Evolutionary conservation across 1,284 basidiomycete genomes (phyloP), one percentile per base, ranked within the genome.

Genomic region (Pseudozyma hubeiensis): DNA sequence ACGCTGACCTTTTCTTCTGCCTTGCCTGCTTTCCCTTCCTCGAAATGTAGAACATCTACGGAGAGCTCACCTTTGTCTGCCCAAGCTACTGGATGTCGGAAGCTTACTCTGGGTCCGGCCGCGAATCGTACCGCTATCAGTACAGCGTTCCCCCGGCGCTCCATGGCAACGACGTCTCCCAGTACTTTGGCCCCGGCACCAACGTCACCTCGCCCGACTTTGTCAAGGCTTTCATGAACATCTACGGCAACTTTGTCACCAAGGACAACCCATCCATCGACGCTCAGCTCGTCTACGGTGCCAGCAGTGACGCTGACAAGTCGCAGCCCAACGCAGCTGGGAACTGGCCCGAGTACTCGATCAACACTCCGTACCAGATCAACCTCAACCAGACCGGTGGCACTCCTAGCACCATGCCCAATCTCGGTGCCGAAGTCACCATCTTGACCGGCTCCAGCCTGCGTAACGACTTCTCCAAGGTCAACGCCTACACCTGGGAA

Each of bases 81-180:
- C 68, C 68, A 0, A 62, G 58, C 53, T 71, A 71, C 59, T 71
- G 68, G 68, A 57, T 71, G 53, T 53, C 68, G 0, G 58, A 71
- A 45, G 63, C 68, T 17, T 71, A 61, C 62, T 58, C 54, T 33
- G 67, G 67, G 33, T 61, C 57, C 13, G 60, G 66, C 44, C 57
- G 58, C 13, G 5, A 24, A 6, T 53, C 68, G 3, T 71, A 58
- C 54, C 50, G 62, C 7, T 71, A 65, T 44, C 68, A 71, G 40
- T 71, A 71, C 52, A 56, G 53, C n/a, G 55, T 71, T n/a, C 17
- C 64, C 4, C 62, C 68, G 5, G 58, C 68, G 3, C 43, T 71
- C 3, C 68, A 71, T n/a, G 68, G 62, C 8, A 57, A 61, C 31
- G 62, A 70, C 17, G 58, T 70, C 2, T 53, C 57, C 10, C 61